Conservation (phyloP, 1,284 basidiomycete genomes). For the Peniophora sp. region DNA sequence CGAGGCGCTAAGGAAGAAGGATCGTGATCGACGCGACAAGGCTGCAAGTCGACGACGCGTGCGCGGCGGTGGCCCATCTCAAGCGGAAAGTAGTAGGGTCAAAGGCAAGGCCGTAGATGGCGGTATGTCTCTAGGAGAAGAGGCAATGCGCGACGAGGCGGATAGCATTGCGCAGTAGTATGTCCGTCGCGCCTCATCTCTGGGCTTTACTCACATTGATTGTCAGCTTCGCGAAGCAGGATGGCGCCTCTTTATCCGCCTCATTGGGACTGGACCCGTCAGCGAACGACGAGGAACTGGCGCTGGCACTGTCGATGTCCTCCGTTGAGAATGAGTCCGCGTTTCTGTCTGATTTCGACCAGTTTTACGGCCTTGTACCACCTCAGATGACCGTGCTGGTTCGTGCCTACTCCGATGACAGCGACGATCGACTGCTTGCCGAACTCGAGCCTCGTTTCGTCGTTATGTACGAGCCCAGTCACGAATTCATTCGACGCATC, state of each 20-base stretch:
- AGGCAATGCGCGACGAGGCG: conserved; percentile 43
- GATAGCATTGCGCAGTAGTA: conserved; percentile 52
- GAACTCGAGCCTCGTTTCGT: conserved; percentile 90
- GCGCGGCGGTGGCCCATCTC: conserved; percentile 54
- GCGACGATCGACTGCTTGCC: conserved; percentile 83
- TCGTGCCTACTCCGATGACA: conserved; percentile 86
- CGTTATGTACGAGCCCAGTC: conserved; percentile 92
- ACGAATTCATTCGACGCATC: conserved; percentile 87
- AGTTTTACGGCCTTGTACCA: conserved; percentile 75
- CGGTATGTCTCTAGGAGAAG: conserved; percentile 18
- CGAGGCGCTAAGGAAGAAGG: conserved; percentile 72
- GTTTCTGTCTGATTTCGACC: conserved; percentile 53
- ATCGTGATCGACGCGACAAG: conserved; percentile 48
- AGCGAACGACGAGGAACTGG: conserved; percentile 20
- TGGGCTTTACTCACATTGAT: not conserved
- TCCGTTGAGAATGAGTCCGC: conserved; percentile 11
- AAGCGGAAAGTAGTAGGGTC: conserved; percentile 13
- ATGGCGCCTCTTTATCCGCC: not conserved
- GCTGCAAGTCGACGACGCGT: conserved; percentile 49
- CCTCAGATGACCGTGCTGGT: conserved; percentile 82
- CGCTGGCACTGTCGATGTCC: conserved; percentile 11
- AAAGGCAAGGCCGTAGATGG: conserved; percentile 14
- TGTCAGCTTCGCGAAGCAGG: conserved; percentile 3
- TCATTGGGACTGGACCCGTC: not conserved
- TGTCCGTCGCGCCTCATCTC: not conserved